Evolutionary conservation across 345 rosid genomes (phyloP).

Genomic region (Camelina laxa): DNA sequence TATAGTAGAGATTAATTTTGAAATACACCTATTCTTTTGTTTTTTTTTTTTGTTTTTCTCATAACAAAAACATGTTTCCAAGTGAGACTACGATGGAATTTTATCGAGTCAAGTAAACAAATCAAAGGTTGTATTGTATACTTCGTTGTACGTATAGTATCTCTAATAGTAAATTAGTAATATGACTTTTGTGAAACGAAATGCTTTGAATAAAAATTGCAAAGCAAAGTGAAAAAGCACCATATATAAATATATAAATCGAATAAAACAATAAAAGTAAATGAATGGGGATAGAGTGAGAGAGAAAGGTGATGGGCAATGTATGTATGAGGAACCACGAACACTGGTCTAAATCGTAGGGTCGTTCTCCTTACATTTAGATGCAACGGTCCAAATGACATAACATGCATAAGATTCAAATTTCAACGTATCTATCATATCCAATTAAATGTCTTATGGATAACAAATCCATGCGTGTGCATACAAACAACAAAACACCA

Average conservation of each 20-base stretch:
- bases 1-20: no score
- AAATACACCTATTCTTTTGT: no score
- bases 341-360: conserved; percentile 39
- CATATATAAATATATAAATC: not conserved
- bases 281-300: conserved; percentile 28
- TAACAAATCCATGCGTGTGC: conserved; percentile 43
- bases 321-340: conserved; percentile 44
- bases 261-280: not conserved
- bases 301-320: conserved; percentile 40
- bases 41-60: no score
- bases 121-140: no score
- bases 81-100: no score
- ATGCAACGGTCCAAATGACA: conserved; percentile 41
- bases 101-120: no score
- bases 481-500: conserved; percentile 39
- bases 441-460: conserved; percentile 21
- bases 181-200: not conserved
- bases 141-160: no score
- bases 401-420: conserved; percentile 22
- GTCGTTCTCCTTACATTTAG: conserved; percentile 42
- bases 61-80: no score
- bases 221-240: conserved; percentile 9
- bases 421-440: conserved; percentile 26
- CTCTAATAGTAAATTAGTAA: not conserved
- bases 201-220: conserved; percentile 18